Percentiles rank a stretch among this genome's conserved stretches.
These are phyloP conservation scores for Talaromyces sp. DNA, from an alignment of 2,329 filamentous ascomycete species.

Conservation along the genomic window DNA sequence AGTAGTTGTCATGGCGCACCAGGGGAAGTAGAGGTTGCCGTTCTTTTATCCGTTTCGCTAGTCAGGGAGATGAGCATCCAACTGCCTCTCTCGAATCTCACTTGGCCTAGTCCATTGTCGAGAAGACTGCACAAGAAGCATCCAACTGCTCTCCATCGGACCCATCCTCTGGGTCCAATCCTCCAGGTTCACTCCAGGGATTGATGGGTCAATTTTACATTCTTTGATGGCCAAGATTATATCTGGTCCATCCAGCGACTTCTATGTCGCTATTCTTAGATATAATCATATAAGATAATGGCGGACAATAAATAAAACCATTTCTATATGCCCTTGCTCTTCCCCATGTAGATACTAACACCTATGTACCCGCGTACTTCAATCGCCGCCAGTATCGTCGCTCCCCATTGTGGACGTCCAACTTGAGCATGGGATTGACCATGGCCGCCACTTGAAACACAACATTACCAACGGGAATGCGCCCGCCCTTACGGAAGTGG, in stretches of 20 bases:
- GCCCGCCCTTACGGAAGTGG: too few species aligned
- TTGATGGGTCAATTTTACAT: conserved; percentile 25
- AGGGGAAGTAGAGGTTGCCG: conserved; percentile 38
- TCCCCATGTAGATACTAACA: too few species aligned
- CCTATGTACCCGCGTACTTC: too few species aligned
- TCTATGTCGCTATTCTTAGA: background rate
- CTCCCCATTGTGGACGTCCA: too few species aligned
- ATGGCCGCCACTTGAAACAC: too few species aligned
- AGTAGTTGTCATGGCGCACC: conserved; percentile 19
- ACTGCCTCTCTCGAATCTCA: conserved; percentile 43
- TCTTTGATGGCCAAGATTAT: background rate
- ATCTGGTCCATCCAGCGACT: background rate
- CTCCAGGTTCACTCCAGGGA: conserved; percentile 13
- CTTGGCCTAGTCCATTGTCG: conserved; percentile 24
- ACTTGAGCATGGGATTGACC: too few species aligned
- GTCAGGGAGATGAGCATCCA: conserved; percentile 46
- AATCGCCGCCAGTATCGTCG: too few species aligned
- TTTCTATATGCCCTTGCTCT: background rate
- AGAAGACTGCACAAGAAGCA: conserved; percentile 46
- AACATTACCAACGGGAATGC: too few species aligned
- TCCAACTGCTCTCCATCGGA: conserved; percentile 48
- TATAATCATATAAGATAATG: background rate
- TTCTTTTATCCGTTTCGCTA: conserved; percentile 40
- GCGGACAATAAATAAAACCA: background rate
- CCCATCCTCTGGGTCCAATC: conserved; percentile 30